Evolutionary conservation across 805 yeast genomes (phyloP).

Genomic region (Hanseniaspora valbyensis): DNA sequence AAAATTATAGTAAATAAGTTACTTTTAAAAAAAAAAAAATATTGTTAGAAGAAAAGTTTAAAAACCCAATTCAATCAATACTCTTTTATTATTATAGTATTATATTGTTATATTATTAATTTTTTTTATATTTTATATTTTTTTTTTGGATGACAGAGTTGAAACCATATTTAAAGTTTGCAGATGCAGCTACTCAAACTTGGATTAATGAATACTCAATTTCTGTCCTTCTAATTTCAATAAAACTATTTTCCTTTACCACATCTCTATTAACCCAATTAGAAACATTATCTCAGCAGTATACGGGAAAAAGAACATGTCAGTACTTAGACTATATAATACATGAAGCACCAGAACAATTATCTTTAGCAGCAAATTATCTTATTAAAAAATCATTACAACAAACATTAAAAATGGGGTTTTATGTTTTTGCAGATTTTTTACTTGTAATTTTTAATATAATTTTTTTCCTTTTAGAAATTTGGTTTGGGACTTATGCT

Average conservation of each 20-base stretch:
- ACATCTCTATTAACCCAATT: constrained; percentile 37
- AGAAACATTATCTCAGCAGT: constrained; percentile 30
- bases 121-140: too few species aligned
- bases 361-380: constrained; percentile 45
- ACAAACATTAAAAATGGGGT: constrained; percentile 38
- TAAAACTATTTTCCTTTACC: constrained; percentile 53
- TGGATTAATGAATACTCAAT: constrained; percentile 60
- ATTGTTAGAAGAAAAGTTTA: neutral
- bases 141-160: constrained; percentile 13
- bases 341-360: constrained; percentile 44
- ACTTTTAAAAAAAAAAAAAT: neutral
- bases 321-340: constrained; percentile 26
- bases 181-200: constrained; percentile 49
- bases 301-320: constrained; percentile 36
- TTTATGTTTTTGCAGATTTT: constrained; percentile 35
- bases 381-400: constrained; percentile 39
- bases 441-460: constrained; percentile 50
- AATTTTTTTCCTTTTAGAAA: constrained; percentile 52
- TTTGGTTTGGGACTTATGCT: constrained; percentile 75
- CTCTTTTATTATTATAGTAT: neutral
- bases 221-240: constrained; percentile 40
- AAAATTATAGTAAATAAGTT: too few species aligned
- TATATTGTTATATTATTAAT: too few species aligned
- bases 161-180: constrained; percentile 34
- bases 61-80: neutral